Conservation (phyloP, 2,329 filamentous ascomycete species). For the Monosporascus sp. region DNA sequence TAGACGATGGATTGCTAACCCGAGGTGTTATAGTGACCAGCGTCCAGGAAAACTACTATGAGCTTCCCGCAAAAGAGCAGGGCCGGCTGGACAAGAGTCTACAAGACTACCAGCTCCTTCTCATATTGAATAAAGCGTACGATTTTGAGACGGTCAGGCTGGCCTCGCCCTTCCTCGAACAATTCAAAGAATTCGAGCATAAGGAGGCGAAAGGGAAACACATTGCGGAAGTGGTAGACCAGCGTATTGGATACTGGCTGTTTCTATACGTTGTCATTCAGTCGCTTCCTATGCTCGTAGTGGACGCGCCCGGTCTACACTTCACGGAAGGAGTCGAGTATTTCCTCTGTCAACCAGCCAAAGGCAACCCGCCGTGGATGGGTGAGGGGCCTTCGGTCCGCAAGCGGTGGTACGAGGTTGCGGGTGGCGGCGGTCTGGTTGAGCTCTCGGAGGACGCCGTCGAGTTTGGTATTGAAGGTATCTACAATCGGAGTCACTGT, state of each 20-base stretch:
- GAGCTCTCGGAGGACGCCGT: conserved; percentile 56
- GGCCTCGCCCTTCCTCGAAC: conserved; percentile 58
- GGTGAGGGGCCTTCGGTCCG: conserved; percentile 58
- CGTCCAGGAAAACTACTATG: conserved; percentile 59
- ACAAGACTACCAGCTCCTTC: conserved; percentile 71
- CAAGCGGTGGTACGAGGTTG: conserved; percentile 70
- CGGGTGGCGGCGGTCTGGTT: conserved; percentile 55
- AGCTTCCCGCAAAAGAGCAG: conserved; percentile 68
- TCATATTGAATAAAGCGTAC: conserved; percentile 74
- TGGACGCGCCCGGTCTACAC: conserved; percentile 66
- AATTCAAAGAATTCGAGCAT: conserved; percentile 66
- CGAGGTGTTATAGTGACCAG: conserved; percentile 39
- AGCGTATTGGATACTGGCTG: conserved; percentile 73
- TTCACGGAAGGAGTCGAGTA: conserved; percentile 72
- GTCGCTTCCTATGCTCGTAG: conserved; percentile 69
- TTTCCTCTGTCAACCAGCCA: conserved; percentile 72
- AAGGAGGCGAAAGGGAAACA: conserved; percentile 61
- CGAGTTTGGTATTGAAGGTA: conserved; percentile 34
- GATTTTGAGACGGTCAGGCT: conserved; percentile 65
- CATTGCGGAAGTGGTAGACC: conserved; percentile 62
- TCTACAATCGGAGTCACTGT: conserved; percentile 30
- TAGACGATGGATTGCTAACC: no score
- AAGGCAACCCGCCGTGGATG: conserved; percentile 69
- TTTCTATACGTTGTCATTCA: conserved; percentile 77
- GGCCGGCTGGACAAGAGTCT: conserved; percentile 66